Evolutionary conservation across 129 eudicot genomes (phyloP).

Genomic region (Erigeron canadensis): DNA sequence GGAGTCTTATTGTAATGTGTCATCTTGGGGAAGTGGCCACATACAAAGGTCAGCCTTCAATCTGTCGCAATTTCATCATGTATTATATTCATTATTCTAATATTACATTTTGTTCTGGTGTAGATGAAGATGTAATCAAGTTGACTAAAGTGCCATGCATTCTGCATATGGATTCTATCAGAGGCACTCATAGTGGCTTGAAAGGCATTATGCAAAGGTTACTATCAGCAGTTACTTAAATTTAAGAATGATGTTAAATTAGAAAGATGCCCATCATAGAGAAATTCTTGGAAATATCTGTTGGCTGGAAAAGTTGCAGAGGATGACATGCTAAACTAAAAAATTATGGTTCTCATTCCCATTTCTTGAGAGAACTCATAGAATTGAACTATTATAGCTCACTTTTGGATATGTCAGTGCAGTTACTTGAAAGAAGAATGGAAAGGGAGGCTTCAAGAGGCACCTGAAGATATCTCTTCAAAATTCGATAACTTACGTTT

Average conservation of each 20-base stretch:
- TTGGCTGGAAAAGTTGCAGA: neutral
- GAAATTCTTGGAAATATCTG: neutral
- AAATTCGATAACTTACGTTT: constrained; percentile 64
- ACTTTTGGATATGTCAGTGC: constrained; percentile 4
- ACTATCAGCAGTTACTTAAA: neutral
- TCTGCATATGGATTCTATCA: constrained; percentile 96
- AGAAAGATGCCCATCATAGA: neutral
- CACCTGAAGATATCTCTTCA: constrained; percentile 10
- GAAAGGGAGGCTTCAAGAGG: constrained; percentile 7
- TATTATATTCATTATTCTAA: neutral
- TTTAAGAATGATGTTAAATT: neutral
- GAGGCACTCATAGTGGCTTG: constrained; percentile 78
- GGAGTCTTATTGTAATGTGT: constrained; percentile 90
- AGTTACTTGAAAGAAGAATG: constrained; percentile 13
- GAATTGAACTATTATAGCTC: neutral
- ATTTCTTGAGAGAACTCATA: neutral
- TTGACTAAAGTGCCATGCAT: constrained; percentile 70
- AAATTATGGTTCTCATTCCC: neutral
- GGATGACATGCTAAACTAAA: neutral
- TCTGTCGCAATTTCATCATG: constrained; percentile 13
- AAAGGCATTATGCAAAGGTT: constrained; percentile 85
- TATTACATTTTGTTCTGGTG: constrained; percentile 12
- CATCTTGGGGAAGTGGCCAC: constrained; percentile 73
- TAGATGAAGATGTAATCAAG: constrained; percentile 52
- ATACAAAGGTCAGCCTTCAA: constrained; percentile 40